These are phyloP conservation scores for Aspergillus sclerotiicarbonarius DNA, from an alignment of 495 filamentous ascomycete genomes.

Conservation along the genomic window DNA sequence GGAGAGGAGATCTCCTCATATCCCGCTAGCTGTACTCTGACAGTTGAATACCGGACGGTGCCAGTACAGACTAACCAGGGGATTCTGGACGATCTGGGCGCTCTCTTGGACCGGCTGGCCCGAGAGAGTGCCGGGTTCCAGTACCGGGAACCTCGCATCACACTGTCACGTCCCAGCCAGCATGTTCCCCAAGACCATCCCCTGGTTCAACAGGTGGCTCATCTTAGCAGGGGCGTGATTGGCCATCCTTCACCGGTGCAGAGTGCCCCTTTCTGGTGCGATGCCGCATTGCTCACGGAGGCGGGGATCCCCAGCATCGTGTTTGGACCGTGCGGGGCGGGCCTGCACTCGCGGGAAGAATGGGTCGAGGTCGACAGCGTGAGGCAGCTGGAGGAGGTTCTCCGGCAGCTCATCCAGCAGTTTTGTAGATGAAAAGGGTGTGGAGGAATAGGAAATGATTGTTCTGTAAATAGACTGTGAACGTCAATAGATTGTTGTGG, in stretches of 20 bases:
- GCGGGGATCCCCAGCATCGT: constrained; percentile 42
- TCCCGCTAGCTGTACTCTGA: constrained; percentile 40
- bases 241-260: constrained; percentile 18
- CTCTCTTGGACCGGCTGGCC: constrained; percentile 21
- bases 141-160: constrained; percentile 28
- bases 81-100: constrained; percentile 29
- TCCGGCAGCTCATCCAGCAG: constrained; percentile 23
- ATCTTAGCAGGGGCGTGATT: constrained; percentile 18
- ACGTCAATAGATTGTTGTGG: too few relatives aligned
- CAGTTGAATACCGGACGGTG: constrained; percentile 45
- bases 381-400: constrained; percentile 23
- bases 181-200: constrained; percentile 34
- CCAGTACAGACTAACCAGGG: constrained; percentile 32
- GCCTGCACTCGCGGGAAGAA: constrained; percentile 45
- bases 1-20: constrained; percentile 50
- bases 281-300: constrained; percentile 40
- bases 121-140: constrained; percentile 25
- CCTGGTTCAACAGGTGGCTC: constrained; percentile 27
- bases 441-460: background rate
- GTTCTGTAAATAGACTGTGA: too few relatives aligned
- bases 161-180: constrained; percentile 34
- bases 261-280: constrained; percentile 40
- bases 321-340: constrained; percentile 41
- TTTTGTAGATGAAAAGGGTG: constrained; percentile 23
- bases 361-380: constrained; percentile 42